Conservation (phyloP, 1,139 yeast species). For the Geotrichum klebahnii region DNA sequence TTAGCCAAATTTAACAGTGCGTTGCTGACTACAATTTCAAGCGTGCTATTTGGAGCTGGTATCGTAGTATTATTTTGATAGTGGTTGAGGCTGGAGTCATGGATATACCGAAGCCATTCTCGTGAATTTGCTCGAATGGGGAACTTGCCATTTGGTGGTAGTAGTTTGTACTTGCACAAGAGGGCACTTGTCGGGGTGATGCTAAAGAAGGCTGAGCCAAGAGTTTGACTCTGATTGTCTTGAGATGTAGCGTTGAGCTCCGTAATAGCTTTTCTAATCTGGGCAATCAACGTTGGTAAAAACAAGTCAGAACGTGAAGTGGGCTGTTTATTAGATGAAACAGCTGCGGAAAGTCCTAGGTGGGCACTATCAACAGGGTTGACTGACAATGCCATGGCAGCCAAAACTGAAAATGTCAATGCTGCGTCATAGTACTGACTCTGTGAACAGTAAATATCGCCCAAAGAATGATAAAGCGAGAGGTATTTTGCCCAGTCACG, state of each 20-base stretch:
- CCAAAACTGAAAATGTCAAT: slow-evolving; percentile 23
- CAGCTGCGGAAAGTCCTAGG: slow-evolving; percentile 9
- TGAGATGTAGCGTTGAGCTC: not conserved
- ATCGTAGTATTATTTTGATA: not conserved
- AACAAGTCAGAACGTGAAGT: not conserved
- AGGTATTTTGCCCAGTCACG: slow-evolving; percentile 31
- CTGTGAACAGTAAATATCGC: slow-evolving; percentile 26
- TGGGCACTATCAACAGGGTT: slow-evolving; percentile 3
- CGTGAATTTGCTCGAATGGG: slow-evolving; percentile 14
- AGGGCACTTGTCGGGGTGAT: slow-evolving; percentile 14
- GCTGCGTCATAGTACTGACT: slow-evolving; percentile 25
- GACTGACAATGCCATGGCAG: slow-evolving; percentile 14
- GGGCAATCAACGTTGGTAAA: slow-evolving; percentile 13
- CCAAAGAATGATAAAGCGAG: slow-evolving; percentile 33
- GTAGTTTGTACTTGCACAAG: slow-evolving; percentile 11
- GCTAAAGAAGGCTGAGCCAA: slow-evolving; percentile 8
- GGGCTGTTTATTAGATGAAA: not conserved
- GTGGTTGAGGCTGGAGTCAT: slow-evolving; percentile 1
- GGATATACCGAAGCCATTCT: slow-evolving; percentile 18
- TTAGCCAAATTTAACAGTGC: slow-evolving; percentile 38
- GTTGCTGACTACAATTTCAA: slow-evolving; percentile 29
- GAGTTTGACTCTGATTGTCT: slow-evolving; percentile 1
- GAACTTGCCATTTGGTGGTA: slow-evolving; percentile 18
- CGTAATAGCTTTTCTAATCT: slow-evolving; percentile 13
- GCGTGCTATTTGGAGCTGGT: slow-evolving; percentile 8